These are phyloP conservation scores for Phytophthora hibernalis DNA, from an alignment of 352 stramenopile species.

Conservation along the genomic window DNA sequence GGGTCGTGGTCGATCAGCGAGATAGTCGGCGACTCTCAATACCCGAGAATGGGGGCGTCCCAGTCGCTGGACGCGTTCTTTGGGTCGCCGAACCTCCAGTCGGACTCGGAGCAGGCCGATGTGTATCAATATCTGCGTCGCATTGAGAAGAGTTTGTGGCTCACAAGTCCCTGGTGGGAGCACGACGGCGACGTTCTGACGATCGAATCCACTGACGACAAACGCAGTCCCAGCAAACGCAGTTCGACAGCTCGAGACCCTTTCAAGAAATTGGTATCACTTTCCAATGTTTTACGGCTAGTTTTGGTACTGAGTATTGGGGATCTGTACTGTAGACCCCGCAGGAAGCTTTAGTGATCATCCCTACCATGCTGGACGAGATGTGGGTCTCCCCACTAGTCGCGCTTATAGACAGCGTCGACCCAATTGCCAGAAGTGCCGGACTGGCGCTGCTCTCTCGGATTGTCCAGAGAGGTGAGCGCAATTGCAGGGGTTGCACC, in stretches of 20 bases:
- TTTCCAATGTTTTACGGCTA: background rate
- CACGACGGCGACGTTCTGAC: constrained; percentile 11
- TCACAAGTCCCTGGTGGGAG: constrained; percentile 45
- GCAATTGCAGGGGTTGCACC: background rate
- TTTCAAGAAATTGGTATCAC: constrained; percentile 32
- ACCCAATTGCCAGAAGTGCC: constrained; percentile 56
- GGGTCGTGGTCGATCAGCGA: constrained; percentile 11
- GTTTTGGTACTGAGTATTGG: background rate
- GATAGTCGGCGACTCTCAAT: constrained; percentile 5
- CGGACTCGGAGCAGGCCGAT: constrained; percentile 48
- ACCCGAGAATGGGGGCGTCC: constrained; percentile 43
- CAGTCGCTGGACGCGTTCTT: constrained; percentile 67
- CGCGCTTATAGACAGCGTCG: constrained; percentile 56
- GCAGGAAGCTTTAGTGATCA: constrained; percentile 50
- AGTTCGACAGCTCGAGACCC: constrained; percentile 22
- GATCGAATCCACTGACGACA: background rate
- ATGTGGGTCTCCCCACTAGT: constrained; percentile 71
- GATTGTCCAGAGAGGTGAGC: constrained; percentile 51
- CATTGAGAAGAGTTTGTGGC: constrained; percentile 55
- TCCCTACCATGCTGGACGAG: constrained; percentile 71
- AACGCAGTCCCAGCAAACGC: constrained; percentile 14
- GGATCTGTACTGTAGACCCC: constrained; percentile 43
- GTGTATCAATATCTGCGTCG: constrained; percentile 51
- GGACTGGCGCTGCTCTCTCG: constrained; percentile 60
- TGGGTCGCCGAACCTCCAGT: constrained; percentile 31